A percentile compares a stretch with the other conserved stretches of the same genome.
Evolutionary conservation across 148 eudicot species (phyloP).

Genomic region (Drosera capensis): DNA sequence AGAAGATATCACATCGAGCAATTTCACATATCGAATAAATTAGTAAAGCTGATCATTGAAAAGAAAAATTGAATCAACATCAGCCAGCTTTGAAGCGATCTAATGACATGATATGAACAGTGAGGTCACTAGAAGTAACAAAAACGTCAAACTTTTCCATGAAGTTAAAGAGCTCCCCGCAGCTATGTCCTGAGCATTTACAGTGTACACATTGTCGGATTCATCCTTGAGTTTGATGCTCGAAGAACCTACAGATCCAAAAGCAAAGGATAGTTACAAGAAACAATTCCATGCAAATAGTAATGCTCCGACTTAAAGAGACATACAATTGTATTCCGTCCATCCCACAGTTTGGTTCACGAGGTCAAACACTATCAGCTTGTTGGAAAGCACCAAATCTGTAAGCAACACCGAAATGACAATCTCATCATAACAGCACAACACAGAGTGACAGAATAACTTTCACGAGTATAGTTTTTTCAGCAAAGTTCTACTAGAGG

Average conservation of each 20-base stretch:
- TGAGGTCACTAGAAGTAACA: conserved; percentile 24
- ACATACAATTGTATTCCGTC: conserved; percentile 76
- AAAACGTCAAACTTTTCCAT: conserved; percentile 15
- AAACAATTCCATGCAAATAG: background rate
- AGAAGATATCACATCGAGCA: too few relatives aligned
- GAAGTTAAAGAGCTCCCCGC: conserved; percentile 20
- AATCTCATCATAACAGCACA: background rate
- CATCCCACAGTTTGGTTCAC: conserved; percentile 68
- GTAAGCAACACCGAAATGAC: conserved; percentile 12
- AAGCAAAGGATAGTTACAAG: background rate
- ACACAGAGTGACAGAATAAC: background rate
- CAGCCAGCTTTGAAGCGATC: background rate
- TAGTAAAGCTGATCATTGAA: background rate
- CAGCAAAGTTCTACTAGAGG: background rate
- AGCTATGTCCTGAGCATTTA: conserved; percentile 40
- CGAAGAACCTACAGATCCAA: conserved; percentile 41
- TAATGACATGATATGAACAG: conserved; percentile 9
- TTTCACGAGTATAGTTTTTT: too few relatives aligned
- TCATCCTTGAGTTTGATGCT: conserved; percentile 61
- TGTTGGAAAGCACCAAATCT: conserved; percentile 79
- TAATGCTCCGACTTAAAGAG: background rate
- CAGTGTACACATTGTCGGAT: conserved; percentile 27
- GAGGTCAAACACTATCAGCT: conserved; percentile 57
- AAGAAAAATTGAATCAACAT: background rate
- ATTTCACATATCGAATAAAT: too few relatives aligned